Conservation (phyloP, 768 basidiomycete species). For the Neoboletus brunneissimus region DNA sequence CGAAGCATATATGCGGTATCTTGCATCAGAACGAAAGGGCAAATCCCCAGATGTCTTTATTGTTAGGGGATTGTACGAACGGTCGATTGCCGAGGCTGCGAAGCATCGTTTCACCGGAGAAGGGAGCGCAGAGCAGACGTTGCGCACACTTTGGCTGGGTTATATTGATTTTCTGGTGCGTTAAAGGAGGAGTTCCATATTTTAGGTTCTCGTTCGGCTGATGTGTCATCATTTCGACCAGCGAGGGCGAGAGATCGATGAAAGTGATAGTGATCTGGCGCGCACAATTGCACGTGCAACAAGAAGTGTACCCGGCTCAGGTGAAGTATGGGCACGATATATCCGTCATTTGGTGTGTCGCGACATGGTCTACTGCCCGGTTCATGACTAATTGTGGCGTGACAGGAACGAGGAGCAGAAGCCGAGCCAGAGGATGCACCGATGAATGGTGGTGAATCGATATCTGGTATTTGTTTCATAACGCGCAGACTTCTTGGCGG, state of each 20-base stretch:
- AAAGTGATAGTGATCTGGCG: conserved; percentile 41
- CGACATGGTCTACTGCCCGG: background rate
- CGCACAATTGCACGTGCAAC: conserved; percentile 53
- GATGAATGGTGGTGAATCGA: conserved; percentile 22
- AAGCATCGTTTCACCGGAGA: conserved; percentile 55
- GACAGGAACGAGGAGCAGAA: conserved; percentile 22
- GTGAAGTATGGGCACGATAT: conserved; percentile 77
- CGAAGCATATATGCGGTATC: conserved; percentile 60
- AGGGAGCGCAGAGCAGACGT: conserved; percentile 50
- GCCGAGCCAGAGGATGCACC: conserved; percentile 14
- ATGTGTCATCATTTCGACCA: background rate
- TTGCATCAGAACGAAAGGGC: conserved; percentile 58
- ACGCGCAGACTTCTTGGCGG: background rate
- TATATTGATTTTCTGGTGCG: conserved; percentile 71
- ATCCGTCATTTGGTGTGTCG: conserved; percentile 64
- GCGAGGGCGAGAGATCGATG: conserved; percentile 40
- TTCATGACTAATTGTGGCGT: background rate
- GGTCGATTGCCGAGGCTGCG: conserved; percentile 72
- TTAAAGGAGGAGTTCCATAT: background rate
- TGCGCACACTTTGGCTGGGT: conserved; percentile 69
- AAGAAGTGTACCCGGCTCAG: conserved; percentile 71
- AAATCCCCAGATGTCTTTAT: conserved; percentile 59
- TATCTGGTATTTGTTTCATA: conserved; percentile 21
- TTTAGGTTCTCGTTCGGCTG: background rate
- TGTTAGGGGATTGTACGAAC: conserved; percentile 62